Percentiles rank a stretch among this genome's conserved stretches.
phyloP scores from a whole-genome alignment of 305 asterid species.

The Ilex paraguariensis region DNA sequence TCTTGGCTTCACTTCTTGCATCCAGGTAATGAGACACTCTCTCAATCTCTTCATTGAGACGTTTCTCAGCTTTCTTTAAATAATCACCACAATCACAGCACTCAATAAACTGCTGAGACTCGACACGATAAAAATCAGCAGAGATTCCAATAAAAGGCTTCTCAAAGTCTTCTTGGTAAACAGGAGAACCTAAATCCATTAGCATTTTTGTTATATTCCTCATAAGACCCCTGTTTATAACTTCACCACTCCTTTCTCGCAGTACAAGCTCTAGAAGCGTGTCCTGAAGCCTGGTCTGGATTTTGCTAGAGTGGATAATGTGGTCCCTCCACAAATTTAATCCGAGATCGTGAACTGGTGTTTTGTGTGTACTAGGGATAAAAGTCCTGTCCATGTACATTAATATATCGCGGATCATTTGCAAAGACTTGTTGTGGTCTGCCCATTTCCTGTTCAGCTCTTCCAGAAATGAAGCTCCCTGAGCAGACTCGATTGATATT shows the following conservation, averaged over 20 bases:
- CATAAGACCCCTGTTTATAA: conserved; percentile 46
- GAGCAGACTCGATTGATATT: conserved; percentile 30
- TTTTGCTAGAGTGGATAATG: conserved; percentile 32
- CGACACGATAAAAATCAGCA: conserved; percentile 43
- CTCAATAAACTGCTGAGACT: conserved; percentile 48
- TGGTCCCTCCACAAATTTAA: conserved; percentile 46
- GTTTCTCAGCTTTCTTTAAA: conserved; percentile 44
- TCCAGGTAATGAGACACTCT: conserved; percentile 44
- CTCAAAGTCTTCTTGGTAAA: conserved; percentile 45
- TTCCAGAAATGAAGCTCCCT: conserved; percentile 37
- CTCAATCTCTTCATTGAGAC: conserved; percentile 50
- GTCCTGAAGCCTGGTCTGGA: conserved; percentile 38
- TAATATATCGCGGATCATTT: conserved; percentile 46
- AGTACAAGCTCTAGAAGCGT: conserved; percentile 42
- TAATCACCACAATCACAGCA: conserved; percentile 48
- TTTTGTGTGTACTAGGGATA: conserved; percentile 40
- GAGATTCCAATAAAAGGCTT: conserved; percentile 44
- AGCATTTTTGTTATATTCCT: conserved; percentile 44
- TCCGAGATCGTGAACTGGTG: conserved; percentile 50
- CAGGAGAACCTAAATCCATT: conserved; percentile 42
- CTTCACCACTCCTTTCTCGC: conserved; percentile 44
- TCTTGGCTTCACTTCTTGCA: conserved; percentile 40
- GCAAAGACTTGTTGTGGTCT: conserved; percentile 46
- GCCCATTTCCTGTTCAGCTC: conserved; percentile 44
- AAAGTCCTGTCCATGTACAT: conserved; percentile 54